Percentiles rank a stretch among this genome's conserved stretches.
phyloP scores from a whole-genome alignment of 177 flowering plant species.

The Vitis hybrid region DNA sequence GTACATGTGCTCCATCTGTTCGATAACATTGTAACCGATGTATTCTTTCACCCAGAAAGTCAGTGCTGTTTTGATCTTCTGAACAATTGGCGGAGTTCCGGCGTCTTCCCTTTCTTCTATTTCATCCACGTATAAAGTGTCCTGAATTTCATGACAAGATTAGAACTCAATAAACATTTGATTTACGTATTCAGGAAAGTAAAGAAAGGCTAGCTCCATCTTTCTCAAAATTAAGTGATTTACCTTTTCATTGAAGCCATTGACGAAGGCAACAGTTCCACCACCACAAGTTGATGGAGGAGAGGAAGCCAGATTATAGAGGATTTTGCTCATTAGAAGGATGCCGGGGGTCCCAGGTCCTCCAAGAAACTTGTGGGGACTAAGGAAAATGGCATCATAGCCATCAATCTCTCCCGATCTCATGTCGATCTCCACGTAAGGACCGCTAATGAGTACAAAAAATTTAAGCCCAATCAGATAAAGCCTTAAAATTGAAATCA shows the following conservation, averaged over 20 bases:
- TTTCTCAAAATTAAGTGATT: no score
- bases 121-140: conserved; percentile 59
- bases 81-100: conserved; percentile 78
- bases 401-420: conserved; percentile 69
- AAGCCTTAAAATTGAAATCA: not conserved
- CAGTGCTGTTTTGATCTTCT: conserved; percentile 67
- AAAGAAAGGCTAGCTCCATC: not conserved
- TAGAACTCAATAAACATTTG: not conserved
- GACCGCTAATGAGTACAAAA: conserved; percentile 47
- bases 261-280: conserved; percentile 74
- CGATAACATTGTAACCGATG: conserved; percentile 53
- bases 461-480: not conserved
- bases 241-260: conserved; percentile 57
- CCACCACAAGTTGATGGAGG: conserved; percentile 92
- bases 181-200: not conserved
- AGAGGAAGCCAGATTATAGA: conserved; percentile 48
- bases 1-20: conserved; percentile 35
- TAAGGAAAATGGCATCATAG: conserved; percentile 76
- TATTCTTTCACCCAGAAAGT: conserved; percentile 86
- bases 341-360: conserved; percentile 80
- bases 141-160: conserved; percentile 29
- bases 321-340: conserved; percentile 62
- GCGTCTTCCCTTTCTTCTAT: conserved; percentile 85
- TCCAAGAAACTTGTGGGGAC: conserved; percentile 79
- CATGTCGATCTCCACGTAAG: conserved; percentile 68